Evolutionary conservation across 345 rosid genomes (phyloP), one percentile per base, ranked within the genome.

Genomic region (Hibiscus trionum): DNA sequence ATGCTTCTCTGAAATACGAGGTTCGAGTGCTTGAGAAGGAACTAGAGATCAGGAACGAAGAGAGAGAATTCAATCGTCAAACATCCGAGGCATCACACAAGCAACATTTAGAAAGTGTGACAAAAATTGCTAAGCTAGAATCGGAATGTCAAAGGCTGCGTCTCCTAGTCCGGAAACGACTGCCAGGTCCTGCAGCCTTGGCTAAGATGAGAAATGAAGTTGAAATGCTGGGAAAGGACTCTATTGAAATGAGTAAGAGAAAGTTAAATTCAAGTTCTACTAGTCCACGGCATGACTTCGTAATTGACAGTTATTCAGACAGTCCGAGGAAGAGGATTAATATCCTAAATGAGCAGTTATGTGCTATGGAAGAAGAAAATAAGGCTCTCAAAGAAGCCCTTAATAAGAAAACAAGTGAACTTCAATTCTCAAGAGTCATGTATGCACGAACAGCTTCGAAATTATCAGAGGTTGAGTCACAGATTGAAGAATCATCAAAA

Each of bases 131-230:
- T 0, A 95, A 88, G 85, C 79, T 95, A 44, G 97, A 95, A 85
- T 78, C 90, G 55, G 99, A 95, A 81, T 91, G 97, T 80, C 97
- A 90, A 72, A 83, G 96, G 86, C 79, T 95, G 61, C 88, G 97
- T 29, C 55, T 90, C 37, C 82, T 92, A 21, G 97, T 95, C 37
- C 83, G 90, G 71, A 95, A 95, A 82, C 82, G 93, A 53, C 80
- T 91, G 72, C 97, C 97, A 0, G 97, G 95, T 69, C 95, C 97
- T 0, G 96, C 92, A 63, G 82, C 96, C 57, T 3, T 91, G 79
- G 85, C 90, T 1, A 89, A 91, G 80, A 91, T 90, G 96, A 88
- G 78, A 73, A 90, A 74, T 60, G 97, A 94, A 79, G 97, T 85
- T 71, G 97, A 90, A 76, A 76, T 87, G 73, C 82, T 87, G 77